These are phyloP conservation scores for Kalmanozyma brasiliensis DNA, from an alignment of 1,284 basidiomycete species.

Conservation along the genomic window DNA sequence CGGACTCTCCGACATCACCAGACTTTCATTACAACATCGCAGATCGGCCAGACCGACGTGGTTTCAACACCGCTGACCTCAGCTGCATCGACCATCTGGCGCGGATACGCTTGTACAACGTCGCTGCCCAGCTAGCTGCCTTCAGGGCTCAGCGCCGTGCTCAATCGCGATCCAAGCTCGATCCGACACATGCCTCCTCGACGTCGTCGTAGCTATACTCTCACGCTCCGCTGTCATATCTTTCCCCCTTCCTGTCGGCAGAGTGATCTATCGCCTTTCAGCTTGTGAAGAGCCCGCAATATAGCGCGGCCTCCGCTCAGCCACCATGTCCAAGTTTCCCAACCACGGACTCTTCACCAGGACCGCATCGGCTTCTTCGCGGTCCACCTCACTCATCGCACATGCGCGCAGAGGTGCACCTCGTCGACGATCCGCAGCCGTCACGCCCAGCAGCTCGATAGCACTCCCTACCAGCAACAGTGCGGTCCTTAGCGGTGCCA, in stretches of 20 bases:
- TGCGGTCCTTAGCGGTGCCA: not conserved
- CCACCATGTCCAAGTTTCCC: slow-evolving; percentile 49
- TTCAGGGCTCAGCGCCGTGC: too few relatives aligned
- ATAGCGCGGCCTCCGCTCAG: not conserved
- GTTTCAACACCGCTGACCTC: too few relatives aligned
- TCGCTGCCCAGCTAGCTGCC: too few relatives aligned
- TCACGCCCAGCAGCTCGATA: slow-evolving; percentile 6
- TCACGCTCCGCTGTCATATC: too few relatives aligned
- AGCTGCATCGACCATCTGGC: too few relatives aligned
- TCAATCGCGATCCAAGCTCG: too few relatives aligned
- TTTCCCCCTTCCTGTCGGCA: not conserved
- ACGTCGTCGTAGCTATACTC: too few relatives aligned
- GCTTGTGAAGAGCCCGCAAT: not conserved
- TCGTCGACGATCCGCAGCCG: slow-evolving; percentile 24
- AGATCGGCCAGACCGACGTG: too few relatives aligned
- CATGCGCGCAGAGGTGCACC: slow-evolving; percentile 32
- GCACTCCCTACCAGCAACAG: not conserved
- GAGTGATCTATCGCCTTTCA: slow-evolving; percentile 1
- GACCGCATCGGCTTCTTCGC: slow-evolving; percentile 39
- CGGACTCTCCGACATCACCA: not conserved
- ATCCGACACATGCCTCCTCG: too few relatives aligned
- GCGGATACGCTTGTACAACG: too few relatives aligned
- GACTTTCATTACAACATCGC: not conserved
- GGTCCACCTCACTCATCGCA: slow-evolving; percentile 33
- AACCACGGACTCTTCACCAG: slow-evolving; percentile 51